These are phyloP conservation scores for Exophiala dermatitidis DNA, from an alignment of 2,329 filamentous ascomycete genomes.

Conservation along the genomic window DNA sequence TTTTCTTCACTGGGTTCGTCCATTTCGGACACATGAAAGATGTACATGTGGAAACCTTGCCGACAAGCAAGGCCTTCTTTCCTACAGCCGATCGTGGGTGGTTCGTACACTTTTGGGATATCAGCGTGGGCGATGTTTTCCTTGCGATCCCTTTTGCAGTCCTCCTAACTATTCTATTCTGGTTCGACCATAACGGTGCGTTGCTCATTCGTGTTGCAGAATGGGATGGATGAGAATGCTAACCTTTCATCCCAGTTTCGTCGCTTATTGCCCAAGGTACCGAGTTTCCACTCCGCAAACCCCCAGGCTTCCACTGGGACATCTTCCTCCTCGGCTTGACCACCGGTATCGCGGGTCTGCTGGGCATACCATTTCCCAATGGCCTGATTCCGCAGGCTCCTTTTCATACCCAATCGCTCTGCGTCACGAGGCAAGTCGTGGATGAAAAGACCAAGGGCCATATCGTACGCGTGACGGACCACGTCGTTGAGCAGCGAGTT, in stretches of 20 bases:
- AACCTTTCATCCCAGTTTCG: constrained; percentile 51
- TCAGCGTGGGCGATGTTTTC: constrained; percentile 66
- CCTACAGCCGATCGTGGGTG: constrained; percentile 67
- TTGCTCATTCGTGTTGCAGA: neutral
- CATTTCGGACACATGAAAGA: constrained; percentile 75
- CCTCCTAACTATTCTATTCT: constrained; percentile 76
- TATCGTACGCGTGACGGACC: constrained; percentile 54
- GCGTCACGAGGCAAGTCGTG: constrained; percentile 55
- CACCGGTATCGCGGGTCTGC: constrained; percentile 65
- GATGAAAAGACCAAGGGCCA: constrained; percentile 52
- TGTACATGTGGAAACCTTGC: constrained; percentile 62
- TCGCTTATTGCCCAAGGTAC: constrained; percentile 76
- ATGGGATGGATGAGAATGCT: neutral
- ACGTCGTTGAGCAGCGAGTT: constrained; percentile 61
- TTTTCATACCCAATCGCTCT: constrained; percentile 72
- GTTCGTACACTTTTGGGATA: constrained; percentile 76
- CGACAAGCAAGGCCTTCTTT: constrained; percentile 68
- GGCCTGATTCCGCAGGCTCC: constrained; percentile 77
- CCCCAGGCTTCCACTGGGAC: constrained; percentile 81
- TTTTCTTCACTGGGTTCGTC: constrained; percentile 87
- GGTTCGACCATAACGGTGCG: constrained; percentile 79
- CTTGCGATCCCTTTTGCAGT: constrained; percentile 80
- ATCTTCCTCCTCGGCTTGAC: constrained; percentile 72
- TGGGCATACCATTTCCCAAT: constrained; percentile 75
- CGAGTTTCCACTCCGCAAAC: constrained; percentile 72